Base-by-base conservation (phyloP, 345 rosid species). In the Zanthoxylum bungeanum region DNA sequence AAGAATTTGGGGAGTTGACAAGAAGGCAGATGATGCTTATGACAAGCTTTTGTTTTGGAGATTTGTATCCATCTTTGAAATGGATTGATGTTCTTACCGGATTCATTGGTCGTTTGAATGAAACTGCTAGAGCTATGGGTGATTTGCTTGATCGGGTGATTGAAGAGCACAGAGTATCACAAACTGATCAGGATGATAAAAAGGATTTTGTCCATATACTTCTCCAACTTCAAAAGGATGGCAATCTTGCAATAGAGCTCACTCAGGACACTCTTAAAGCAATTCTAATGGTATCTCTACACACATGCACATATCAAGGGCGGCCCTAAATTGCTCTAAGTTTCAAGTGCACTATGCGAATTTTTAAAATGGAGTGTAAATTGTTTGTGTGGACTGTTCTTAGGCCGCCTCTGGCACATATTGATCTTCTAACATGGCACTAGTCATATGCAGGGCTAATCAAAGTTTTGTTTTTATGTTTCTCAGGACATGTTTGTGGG, bases 261-360 rank as follows among this genome's bases (percentile, higher is more conserved):
- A 44, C 64, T 42, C 34, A 21, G 5, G 71, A 81, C 59, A 75
- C 71, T 53, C 64, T 81, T 36, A 81, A 81, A 75, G 77, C 79
- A 21, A 69, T 78, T 50, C 66, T 77, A 40, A 21, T 75, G 77
- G 84, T 81, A 4, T 46, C 40, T 30, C 40, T 39, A 11, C 46
- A 12, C 12, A 12, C 46, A 40, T 40, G 46, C n/a, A n/a, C n/a
- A n/a, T n/a, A n/a, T n/a, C n/a, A n/a, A n/a, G n/a, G n/a, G n/a
- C n/a, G n/a, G n/a, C n/a, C n/a, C n/a, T n/a, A n/a, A n/a, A n/a
- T n/a, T n/a, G n/a, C n/a, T n/a, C n/a, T n/a, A n/a, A n/a, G n/a
- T n/a, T n/a, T n/a, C n/a, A n/a, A n/a, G n/a, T n/a, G n/a, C n/a
- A n/a, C n/a, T n/a, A n/a, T n/a, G n/a, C n/a, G n/a, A n/a, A n/a